Base-by-base conservation (phyloP, 208 protist species). In the Leishmania martiniquensis region DNA sequence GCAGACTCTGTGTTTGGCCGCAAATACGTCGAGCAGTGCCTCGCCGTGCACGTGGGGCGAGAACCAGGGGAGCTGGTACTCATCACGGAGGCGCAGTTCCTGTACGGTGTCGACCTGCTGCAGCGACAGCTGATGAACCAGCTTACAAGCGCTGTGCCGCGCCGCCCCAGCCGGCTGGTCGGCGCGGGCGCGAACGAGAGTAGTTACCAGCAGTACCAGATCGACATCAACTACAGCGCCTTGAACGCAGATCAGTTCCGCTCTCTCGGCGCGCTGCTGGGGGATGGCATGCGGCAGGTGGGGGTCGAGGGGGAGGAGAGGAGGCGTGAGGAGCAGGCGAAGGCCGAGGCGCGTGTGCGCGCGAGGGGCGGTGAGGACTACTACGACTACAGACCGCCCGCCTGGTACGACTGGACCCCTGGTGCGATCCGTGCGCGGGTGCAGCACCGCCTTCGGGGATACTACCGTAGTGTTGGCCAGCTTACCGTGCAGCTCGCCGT, bases 21-120 rank as follows among this genome's bases (percentile, higher is more conserved):
- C 32, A 90, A 86, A 68, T 96, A 96, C 74, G 85, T 96, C 7
- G 92, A 96, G 76, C 92, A 94, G 87, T 96, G 89, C 82, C 93
- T 96, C 72, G 90, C 85, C 60, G 90, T 96, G 51, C 92, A 93
- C 75, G 90, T 96, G 1, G 92, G 92, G 3, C 89, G 88, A 44
- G 87, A 94, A 80, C 87, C 92, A 0, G 92, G 92, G 0, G 88
- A 93, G 77, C 75, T 96, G 37, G 85, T 96, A 13, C 90, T 88
- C 45, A 91, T 96, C 66, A 94, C 92, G 1, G 90, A 96, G 78
- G 82, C 88, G 25, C 92, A 96, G 73, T 94, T 94, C 49, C 77
- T 94, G 22, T 94, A 92, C 75, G 92, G 89, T 25, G 82, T 91
- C 17, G 92, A 96, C 62, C 55, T 96, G 39, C 76, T 96, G 49